Evolutionary conservation across 2,329 filamentous ascomycete species (phyloP).

Genomic region (Elsinoe australis): DNA sequence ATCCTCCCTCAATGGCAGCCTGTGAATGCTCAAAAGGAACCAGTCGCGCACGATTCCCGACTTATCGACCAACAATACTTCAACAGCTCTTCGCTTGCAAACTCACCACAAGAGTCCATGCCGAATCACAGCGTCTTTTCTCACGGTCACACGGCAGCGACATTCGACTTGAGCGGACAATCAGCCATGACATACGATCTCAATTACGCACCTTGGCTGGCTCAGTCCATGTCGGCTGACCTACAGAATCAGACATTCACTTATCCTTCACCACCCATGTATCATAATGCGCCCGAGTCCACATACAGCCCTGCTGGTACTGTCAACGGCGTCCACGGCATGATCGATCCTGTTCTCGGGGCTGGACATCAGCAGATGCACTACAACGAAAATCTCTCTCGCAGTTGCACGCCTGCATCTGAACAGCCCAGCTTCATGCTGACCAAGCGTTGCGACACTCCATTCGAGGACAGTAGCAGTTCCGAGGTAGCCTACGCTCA

Average conservation of each 20-base stretch:
- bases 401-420: not conserved
- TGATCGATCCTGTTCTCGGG: not conserved
- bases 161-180: too few relatives aligned
- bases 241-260: not conserved
- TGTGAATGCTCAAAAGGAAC: not conserved
- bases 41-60: not conserved
- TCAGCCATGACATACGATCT: not conserved
- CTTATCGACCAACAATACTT: not conserved
- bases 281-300: not conserved
- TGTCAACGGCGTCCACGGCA: not conserved
- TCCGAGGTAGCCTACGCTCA: constrained; percentile 56
- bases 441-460: constrained; percentile 11
- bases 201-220: not conserved
- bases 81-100: too few relatives aligned
- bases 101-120: too few relatives aligned
- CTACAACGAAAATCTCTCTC: not conserved
- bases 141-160: too few relatives aligned
- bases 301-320: not conserved
- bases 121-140: too few relatives aligned
- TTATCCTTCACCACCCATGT: not conserved
- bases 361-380: not conserved
- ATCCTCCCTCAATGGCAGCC: not conserved
- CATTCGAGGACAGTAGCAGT: constrained; percentile 18
- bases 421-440: constrained; percentile 6
- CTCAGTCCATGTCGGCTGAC: not conserved